phyloP scores from a whole-genome alignment of 164 flowering plant genomes.

The Akebia trifoliata region DNA sequence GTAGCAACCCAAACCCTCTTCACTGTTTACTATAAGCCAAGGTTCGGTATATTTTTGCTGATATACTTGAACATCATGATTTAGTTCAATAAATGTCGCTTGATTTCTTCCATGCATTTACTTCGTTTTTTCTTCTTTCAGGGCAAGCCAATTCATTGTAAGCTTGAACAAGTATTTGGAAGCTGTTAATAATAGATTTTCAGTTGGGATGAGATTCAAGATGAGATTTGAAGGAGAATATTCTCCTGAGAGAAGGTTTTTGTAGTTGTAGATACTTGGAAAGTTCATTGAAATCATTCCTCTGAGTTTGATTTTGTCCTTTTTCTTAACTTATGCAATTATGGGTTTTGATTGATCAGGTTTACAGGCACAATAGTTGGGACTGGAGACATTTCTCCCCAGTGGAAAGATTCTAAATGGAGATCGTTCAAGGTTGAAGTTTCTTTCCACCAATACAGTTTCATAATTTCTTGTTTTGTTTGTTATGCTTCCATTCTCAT shows the following conservation, averaged over 20 bases:
- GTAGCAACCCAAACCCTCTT: constrained; percentile 56
- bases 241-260: constrained; percentile 66
- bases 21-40: constrained; percentile 78
- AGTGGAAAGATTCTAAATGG: constrained; percentile 63
- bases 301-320: background rate
- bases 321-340: background rate
- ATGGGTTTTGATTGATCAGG: constrained; percentile 24
- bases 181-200: no score
- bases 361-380: constrained; percentile 67
- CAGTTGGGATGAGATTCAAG: no score
- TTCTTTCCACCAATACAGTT: constrained; percentile 15
- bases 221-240: no score
- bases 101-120: background rate
- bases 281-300: background rate
- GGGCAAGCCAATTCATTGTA: constrained; percentile 73
- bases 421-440: constrained; percentile 62
- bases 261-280: background rate
- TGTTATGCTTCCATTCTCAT: background rate
- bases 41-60: constrained; percentile 33
- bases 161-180: constrained; percentile 63
- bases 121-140: constrained; percentile 21
- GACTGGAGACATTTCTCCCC: constrained; percentile 47
- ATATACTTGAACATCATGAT: background rate
- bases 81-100: background rate
- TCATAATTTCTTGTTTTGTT: background rate